Percentiles rank a stretch among this genome's conserved stretches.
Evolutionary conservation across 257 asterid genomes (phyloP).

Genomic region (Misopates orontium): DNA sequence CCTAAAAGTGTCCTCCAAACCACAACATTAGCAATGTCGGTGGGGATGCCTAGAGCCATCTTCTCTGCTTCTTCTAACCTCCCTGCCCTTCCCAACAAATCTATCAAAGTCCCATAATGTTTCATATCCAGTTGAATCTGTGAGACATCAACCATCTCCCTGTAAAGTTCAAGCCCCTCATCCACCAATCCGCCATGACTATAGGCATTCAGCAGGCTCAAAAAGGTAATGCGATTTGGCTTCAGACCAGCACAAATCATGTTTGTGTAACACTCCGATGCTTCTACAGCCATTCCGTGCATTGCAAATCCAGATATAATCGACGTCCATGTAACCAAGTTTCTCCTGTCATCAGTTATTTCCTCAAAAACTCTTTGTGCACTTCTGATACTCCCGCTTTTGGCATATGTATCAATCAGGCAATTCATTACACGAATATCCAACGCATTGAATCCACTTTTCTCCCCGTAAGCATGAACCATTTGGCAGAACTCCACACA

Average conservation of each 20-base stretch:
- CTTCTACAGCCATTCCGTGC: conserved; percentile 78
- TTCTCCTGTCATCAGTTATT: conserved; percentile 39
- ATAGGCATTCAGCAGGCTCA: conserved; percentile 61
- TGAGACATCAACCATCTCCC: conserved; percentile 51
- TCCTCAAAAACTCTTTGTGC: conserved; percentile 53
- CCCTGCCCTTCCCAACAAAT: conserved; percentile 82
- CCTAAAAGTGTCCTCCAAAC: conserved; percentile 81
- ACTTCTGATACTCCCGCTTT: conserved; percentile 53
- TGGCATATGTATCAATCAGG: conserved; percentile 68
- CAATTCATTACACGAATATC: conserved; percentile 70
- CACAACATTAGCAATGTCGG: conserved; percentile 44
- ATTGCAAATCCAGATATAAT: conserved; percentile 66
- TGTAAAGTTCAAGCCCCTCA: conserved; percentile 57
- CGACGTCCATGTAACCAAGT: conserved; percentile 75
- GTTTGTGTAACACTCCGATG: conserved; percentile 42
- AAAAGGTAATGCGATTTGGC: conserved; percentile 61
- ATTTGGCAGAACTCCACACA: conserved; percentile 47
- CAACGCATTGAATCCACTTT: conserved; percentile 43
- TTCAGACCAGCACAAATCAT: conserved; percentile 46
- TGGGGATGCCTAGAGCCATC: conserved; percentile 52
- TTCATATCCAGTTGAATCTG: conserved; percentile 50
- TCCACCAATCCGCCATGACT: conserved; percentile 78
- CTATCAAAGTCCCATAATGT: conserved; percentile 68
- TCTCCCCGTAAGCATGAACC: conserved; percentile 61
- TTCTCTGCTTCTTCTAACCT: conserved; percentile 79